Conservation (phyloP, 129 eudicot species). For the Daucus carota region DH1_v3.0 NC_030387.2:40134001-40134500, state of each 20-base stretch:
- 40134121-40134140: slow-evolving; percentile 3
- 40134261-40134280: slow-evolving; percentile 11
- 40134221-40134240: slow-evolving; percentile 28
- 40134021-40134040: slow-evolving; percentile 13
- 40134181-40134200: neutral
- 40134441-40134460: no score
- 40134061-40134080: slow-evolving; percentile 83
- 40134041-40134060: slow-evolving; percentile 53
- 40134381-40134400: no score
- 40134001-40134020: neutral
- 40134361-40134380: no score
- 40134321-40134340: no score
- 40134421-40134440: no score
- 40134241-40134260: slow-evolving; percentile 24
- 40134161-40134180: neutral
- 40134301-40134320: slow-evolving; percentile 11
- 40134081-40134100: slow-evolving; percentile 88
- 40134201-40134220: slow-evolving; percentile 9
- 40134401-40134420: no score
- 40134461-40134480: no score
- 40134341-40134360: no score
- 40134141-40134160: slow-evolving; percentile 11
- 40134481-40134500: no score
- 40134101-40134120: slow-evolving; percentile 40
- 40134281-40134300: slow-evolving; percentile 16